Base-by-base conservation (phyloP, 2,329 filamentous ascomycete genomes). In the Aspergillus eucalypticola region DNA sequence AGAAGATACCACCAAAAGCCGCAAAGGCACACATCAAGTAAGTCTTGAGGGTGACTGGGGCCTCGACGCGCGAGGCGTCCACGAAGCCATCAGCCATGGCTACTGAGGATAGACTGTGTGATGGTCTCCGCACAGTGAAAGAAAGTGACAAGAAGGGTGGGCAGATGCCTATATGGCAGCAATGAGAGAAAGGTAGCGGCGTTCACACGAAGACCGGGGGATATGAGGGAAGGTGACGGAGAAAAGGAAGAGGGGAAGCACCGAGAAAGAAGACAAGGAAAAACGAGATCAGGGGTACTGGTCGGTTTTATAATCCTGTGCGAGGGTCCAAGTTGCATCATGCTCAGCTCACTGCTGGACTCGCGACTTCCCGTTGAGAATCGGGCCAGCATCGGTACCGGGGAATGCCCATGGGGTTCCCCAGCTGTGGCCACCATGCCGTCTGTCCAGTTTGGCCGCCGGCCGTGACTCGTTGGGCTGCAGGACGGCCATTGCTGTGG, bases 11-110 rank as follows among this genome's bases (percentile, higher is more conserved):
- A 67, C 84, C 84, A 69, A 86, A 86, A 41, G 84, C 82, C 17
- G 84, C 84, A 68, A 86, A 86, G 59, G 82, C 83, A 68, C 84
- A 86, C 76, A 86, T 83, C 38, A 86, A 65, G 72, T 86, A 86
- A 11, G 86, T 85, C 77, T 85, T 85, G 67, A 82, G 58, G 57
- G 84, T 85, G 58, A 86, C 81, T 8, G 84, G 83, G 27, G 84
- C 83, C 70, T 86, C 84, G 66, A 88, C 79, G 67, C 83, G 83
- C 66, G 75, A 75, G 66, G 82, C 77, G 69, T 86, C 82, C 69
- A 76, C 67, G 59, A 81, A 80, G 60, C 64, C 66, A 63, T 70
- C 72, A 54, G 70, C 61, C 71, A 73, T 73, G 54, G 56, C 54
- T 57, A 58, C n/a, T 46, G 50, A n/a, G 32, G 52, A 51, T 54